Base-by-base conservation (phyloP, 495 filamentous ascomycete genomes). In the Neurospora intermedia region DNA sequence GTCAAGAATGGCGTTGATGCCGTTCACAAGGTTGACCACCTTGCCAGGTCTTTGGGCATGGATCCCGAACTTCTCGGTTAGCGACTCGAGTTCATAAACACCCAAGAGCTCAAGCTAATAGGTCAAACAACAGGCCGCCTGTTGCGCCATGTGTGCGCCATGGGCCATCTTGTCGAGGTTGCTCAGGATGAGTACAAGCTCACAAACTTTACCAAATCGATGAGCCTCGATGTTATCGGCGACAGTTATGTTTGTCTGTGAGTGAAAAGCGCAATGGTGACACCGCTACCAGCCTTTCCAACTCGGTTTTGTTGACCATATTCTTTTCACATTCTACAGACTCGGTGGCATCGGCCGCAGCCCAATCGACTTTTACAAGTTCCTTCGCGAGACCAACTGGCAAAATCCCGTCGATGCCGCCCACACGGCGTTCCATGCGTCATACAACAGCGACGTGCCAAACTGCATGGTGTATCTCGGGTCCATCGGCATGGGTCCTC, bases 71-170 rank as follows among this genome's bases (percentile, higher is more conserved):
- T 69, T 7, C 71, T 78, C 2, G 18, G 77, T 62, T 35, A 62
- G 54, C 31, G 23, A 18, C 15, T 9, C 0, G 2, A 54, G 0
- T 1, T 62, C 6, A 35, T 35, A 6, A 35, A 18, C 15, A 62
- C 48, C 1, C 3, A 18, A 4, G 1, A 35, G 2, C 1, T 4
- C 0, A 8, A 62, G 27, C 54, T 62, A 4, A 62, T 15, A 9
- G 13, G 1, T 27, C 11, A 18, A 4, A 62, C 9, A 4, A 9
- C 27, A 62, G 54, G 54, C 13, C 83, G 83, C 7, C 75, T 87
- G 43, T 72, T 88, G 69, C 83, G 82, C 73, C 86, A 89, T 69
- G 73, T 88, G 0, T 81, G 80, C 16, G 84, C 87, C 70, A 86
- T 87, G 83, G 84, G 83, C 13, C 79, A 85, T 62, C 78, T 89